Evolutionary conservation across 2,329 filamentous ascomycete genomes (phyloP).

Genomic region (Fusarium nematophilum): DNA sequence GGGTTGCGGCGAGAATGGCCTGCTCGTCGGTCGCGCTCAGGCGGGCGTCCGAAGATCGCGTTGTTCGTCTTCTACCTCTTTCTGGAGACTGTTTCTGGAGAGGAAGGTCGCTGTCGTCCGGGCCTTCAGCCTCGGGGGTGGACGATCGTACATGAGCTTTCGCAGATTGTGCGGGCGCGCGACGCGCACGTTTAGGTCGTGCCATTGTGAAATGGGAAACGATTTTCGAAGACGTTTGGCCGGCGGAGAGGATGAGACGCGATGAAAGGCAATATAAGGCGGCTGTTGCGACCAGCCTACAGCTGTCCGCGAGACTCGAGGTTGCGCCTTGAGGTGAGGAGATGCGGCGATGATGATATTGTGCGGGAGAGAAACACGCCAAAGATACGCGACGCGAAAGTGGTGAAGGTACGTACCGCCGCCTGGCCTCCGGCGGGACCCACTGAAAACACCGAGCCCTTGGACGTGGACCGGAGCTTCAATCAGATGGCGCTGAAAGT

Average conservation of each 20-base stretch:
- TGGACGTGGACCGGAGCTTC: slow-evolving; percentile 17
- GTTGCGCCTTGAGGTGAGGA: slow-evolving; percentile 2
- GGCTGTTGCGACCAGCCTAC: slow-evolving; percentile 9
- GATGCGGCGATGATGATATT: slow-evolving; percentile 37
- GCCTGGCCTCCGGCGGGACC: slow-evolving; percentile 1
- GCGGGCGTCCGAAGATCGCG: slow-evolving; percentile 36
- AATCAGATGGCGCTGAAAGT: slow-evolving; percentile 6
- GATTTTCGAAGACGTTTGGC: background rate
- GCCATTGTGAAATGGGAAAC: slow-evolving; percentile 38
- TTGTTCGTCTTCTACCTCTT: slow-evolving; percentile 41
- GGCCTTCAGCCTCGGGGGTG: slow-evolving; percentile 26
- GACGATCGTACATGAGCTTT: slow-evolving; percentile 36
- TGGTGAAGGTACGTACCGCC: slow-evolving; percentile 27
- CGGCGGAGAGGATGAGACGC: background rate
- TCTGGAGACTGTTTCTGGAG: slow-evolving; percentile 30
- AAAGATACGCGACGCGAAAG: slow-evolving; percentile 47
- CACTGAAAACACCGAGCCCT: slow-evolving; percentile 36
- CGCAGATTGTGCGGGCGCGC: slow-evolving; percentile 38
- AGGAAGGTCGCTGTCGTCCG: slow-evolving; percentile 26
- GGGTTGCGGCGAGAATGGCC: slow-evolving; percentile 41
- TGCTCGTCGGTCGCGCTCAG: slow-evolving; percentile 42
- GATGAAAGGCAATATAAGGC: background rate
- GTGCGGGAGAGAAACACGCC: slow-evolving; percentile 43
- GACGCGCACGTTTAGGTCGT: slow-evolving; percentile 46
- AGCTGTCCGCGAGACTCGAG: slow-evolving; percentile 7